Evolutionary conservation across 306 rosid species (phyloP).

Genomic region (Malus orientalis): DNA sequence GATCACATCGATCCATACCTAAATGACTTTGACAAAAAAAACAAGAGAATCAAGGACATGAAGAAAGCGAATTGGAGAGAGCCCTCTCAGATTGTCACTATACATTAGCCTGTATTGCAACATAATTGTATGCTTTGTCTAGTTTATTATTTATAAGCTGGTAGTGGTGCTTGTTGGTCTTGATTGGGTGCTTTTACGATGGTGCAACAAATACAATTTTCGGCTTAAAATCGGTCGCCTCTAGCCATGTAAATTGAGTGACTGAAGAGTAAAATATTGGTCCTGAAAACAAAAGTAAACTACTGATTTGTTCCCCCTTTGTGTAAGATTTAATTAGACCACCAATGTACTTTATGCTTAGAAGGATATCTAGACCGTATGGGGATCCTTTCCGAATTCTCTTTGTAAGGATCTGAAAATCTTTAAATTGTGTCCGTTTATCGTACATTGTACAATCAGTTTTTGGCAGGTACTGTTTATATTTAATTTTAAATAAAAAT

Average conservation of each 20-base stretch:
- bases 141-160: neutral
- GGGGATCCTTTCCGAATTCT: too few relatives aligned
- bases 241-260: neutral
- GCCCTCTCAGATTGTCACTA: neutral
- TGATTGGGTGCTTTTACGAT: neutral
- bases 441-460: too few relatives aligned
- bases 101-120: neutral
- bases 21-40: neutral
- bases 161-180: neutral
- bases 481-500: too few relatives aligned
- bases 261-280: neutral
- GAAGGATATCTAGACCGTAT: neutral
- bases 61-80: neutral
- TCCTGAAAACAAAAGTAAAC: neutral
- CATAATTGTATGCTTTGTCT: neutral
- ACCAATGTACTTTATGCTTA: neutral
- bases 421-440: too few relatives aligned
- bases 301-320: neutral
- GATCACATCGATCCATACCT: neutral
- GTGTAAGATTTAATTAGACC: neutral
- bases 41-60: neutral
- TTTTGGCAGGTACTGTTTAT: too few relatives aligned
- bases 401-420: rapidly evolving
- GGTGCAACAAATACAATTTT: neutral
- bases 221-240: neutral